phyloP scores from a whole-genome alignment of 352 stramenopile species.

The Globisporangium carolinianum region DNA sequence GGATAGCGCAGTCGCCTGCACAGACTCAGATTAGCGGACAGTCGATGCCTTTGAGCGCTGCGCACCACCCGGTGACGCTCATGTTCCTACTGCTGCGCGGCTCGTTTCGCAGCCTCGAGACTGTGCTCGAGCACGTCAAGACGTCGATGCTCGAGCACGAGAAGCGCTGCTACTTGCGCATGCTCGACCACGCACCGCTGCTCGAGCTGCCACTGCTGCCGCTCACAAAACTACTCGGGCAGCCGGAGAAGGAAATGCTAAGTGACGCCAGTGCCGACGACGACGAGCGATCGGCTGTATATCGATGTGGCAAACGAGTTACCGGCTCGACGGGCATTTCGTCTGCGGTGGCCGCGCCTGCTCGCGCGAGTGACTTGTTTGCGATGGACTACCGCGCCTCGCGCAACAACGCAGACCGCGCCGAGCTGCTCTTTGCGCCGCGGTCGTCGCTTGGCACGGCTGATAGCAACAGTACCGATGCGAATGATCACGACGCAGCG shows the following conservation, averaged over 20 bases:
- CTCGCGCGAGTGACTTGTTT: conserved; percentile 69
- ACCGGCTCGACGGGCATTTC: conserved; percentile 6
- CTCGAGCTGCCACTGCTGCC: conserved; percentile 40
- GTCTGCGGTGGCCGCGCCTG: conserved; percentile 25
- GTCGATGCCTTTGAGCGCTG: conserved; percentile 12
- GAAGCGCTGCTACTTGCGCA: conserved; percentile 71
- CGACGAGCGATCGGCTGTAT: conserved; percentile 40
- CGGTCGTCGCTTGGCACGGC: neutral
- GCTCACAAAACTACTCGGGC: conserved; percentile 39
- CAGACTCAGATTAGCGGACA: too few species aligned
- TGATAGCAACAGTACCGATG: neutral
- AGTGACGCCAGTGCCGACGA: neutral
- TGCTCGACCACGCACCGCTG: conserved; percentile 50
- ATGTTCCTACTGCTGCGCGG: conserved; percentile 66
- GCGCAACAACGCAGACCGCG: conserved; percentile 25
- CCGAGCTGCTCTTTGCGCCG: conserved; percentile 55
- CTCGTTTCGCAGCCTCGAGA: conserved; percentile 54
- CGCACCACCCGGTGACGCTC: conserved; percentile 54
- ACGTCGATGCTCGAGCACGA: conserved; percentile 55
- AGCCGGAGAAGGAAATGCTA: neutral
- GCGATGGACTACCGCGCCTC: conserved; percentile 44
- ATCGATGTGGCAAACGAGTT: conserved; percentile 28
- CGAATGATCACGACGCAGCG: neutral
- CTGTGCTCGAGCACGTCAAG: conserved; percentile 48
- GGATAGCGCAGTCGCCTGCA: conserved; percentile 1